Evolutionary conservation across 163 green algal genomes (phyloP), one percentile per base, ranked within the genome.

Genomic region (Chlamydomonas reinhardtii): DNA sequence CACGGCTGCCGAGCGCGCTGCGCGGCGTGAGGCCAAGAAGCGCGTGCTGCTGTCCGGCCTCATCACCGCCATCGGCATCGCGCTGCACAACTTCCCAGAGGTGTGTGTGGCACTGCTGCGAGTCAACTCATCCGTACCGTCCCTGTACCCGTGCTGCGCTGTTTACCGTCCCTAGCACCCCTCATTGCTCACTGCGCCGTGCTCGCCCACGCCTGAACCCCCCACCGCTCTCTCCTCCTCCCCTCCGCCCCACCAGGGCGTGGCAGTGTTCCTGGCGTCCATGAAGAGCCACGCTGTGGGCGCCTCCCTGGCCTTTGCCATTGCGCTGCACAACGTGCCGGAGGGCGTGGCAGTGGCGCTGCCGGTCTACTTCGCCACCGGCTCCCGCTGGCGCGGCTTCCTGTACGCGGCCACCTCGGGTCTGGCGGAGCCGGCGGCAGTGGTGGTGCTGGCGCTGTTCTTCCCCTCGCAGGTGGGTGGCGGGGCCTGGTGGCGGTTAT

Each of bases 321-420:
- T 97, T 71, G 94, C 95, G 25, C 84, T 97, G 62, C 95, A 97
- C 93, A 97, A 97, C 82, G 91, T 97, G 59, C 95, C 95, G 2
- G 95, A 84, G 72, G 82, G 89, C 32, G 77, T 94, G 20, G 92
- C 90, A 4, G 95, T 97, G 11, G 92, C 95, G 64, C 88, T 97
- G 88, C 95, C 95, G 16, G 90, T 97, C 52, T 97, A 96, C 88
- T 97, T 94, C 85, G 94, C 94, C 3, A 96, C 93, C 14, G 94
- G 93, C 43, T 91, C 84, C 64, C 73, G 91, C 37, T 90, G 82
- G 87, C 77, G 89, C 22, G 93, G 91, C 70, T 94, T 97, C 66
- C 74, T 92, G 52, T 91, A 91, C 73, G 89, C 92, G 27, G 75
- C 79, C 17, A 31, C 86, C 2, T 94, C 68, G 31, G 68, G 68